Evolutionary conservation across 2,329 filamentous ascomycete genomes (phyloP).

Genomic region (Colletotrichum phormii): DNA sequence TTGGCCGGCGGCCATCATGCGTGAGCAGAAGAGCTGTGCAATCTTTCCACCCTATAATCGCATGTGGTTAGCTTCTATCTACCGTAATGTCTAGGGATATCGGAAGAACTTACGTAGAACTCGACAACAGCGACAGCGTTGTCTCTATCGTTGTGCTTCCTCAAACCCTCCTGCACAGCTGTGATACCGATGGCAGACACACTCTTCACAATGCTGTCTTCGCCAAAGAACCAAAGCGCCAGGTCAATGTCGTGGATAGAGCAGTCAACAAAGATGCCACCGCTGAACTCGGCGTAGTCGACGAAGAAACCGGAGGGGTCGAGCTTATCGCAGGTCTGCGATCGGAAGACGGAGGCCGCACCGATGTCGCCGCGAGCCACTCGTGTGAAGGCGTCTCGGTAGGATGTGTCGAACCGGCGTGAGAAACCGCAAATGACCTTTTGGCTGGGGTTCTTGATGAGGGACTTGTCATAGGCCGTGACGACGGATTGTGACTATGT

Average conservation of each 20-base stretch:
- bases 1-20: slow-evolving; percentile 77
- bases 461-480: slow-evolving; percentile 59
- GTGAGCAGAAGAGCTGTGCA: slow-evolving; percentile 71
- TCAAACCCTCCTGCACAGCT: slow-evolving; percentile 46
- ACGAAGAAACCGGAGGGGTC: slow-evolving; percentile 77
- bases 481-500: slow-evolving; percentile 69
- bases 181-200: slow-evolving; percentile 46
- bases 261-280: slow-evolving; percentile 79
- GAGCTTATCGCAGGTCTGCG: slow-evolving; percentile 75
- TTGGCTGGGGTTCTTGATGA: slow-evolving; percentile 59
- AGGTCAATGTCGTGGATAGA: slow-evolving; percentile 74
- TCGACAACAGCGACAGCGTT: slow-evolving; percentile 67
- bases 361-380: slow-evolving; percentile 68
- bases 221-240: slow-evolving; percentile 48
- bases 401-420: slow-evolving; percentile 70
- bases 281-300: slow-evolving; percentile 71
- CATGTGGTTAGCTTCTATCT: background rate
- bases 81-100: too few species aligned
- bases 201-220: slow-evolving; percentile 46
- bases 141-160: slow-evolving; percentile 47
- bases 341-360: slow-evolving; percentile 69
- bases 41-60: slow-evolving; percentile 63
- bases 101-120: slow-evolving; percentile 51
- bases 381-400: slow-evolving; percentile 68
- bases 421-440: slow-evolving; percentile 67